These are phyloP conservation scores for Kodamaea fungicola DNA, from an alignment of 1,139 yeast genomes.

Conservation along the genomic window DNA sequence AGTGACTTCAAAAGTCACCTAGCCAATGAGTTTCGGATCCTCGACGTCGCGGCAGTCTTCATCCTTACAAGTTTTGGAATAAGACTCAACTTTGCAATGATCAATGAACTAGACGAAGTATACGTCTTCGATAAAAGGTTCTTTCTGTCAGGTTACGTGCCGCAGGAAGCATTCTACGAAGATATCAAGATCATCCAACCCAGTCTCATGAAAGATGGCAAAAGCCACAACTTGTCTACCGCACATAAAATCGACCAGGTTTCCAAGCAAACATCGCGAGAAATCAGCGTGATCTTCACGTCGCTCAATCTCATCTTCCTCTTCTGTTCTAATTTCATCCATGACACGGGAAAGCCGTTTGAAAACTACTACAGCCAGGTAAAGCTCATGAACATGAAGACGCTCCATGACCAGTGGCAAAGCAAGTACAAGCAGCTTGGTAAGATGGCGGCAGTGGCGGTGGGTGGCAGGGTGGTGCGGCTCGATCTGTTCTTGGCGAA, in stretches of 20 bases:
- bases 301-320: conserved; percentile 56
- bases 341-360: conserved; percentile 51
- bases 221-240: neutral
- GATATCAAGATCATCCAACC: neutral
- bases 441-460: conserved; percentile 27
- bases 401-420: conserved; percentile 50
- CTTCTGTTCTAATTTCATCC: conserved; percentile 51
- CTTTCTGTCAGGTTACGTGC: conserved; percentile 22
- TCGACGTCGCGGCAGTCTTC: conserved; percentile 43
- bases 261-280: neutral
- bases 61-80: conserved; percentile 66
- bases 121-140: conserved; percentile 59
- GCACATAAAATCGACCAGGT: neutral
- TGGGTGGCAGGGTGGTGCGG: conserved; percentile 16
- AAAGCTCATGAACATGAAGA: conserved; percentile 42
- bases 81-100: conserved; percentile 50
- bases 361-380: conserved; percentile 47
- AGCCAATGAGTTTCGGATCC: conserved; percentile 13
- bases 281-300: conserved; percentile 43
- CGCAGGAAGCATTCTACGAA: neutral
- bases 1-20: conserved; percentile 16
- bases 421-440: conserved; percentile 37
- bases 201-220: neutral
- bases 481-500: conserved; percentile 25
- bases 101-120: conserved; percentile 46